These are phyloP conservation scores for Strigomonas culicis DNA, from an alignment of 208 protist species.

Conservation along the genomic window DNA sequence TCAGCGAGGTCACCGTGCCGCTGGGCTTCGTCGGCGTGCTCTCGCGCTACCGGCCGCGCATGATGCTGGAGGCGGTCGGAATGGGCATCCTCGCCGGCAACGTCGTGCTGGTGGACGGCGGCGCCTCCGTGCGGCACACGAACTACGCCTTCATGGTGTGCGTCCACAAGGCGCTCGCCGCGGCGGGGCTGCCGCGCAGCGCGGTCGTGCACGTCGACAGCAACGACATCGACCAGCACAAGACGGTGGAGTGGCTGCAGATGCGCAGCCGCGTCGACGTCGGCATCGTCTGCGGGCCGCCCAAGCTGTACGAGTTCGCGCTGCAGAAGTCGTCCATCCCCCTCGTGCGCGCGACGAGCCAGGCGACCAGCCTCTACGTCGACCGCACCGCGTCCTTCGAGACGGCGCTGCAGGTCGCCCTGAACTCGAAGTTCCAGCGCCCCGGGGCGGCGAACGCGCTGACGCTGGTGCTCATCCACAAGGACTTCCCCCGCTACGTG, in stretches of 20 bases:
- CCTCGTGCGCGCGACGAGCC: constrained; percentile 42
- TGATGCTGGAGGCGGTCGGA: constrained; percentile 39
- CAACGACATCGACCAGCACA: constrained; percentile 27
- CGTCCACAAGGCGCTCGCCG: constrained; percentile 26
- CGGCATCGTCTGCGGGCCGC: constrained; percentile 46
- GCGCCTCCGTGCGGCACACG: constrained; percentile 33
- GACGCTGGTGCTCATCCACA: constrained; percentile 44
- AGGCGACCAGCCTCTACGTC: constrained; percentile 48
- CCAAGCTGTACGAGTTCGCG: constrained; percentile 47
- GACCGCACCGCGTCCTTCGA: constrained; percentile 53
- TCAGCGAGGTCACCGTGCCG: constrained; percentile 42
- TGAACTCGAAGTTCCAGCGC: constrained; percentile 52
- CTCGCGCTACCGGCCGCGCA: constrained; percentile 48
- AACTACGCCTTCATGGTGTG: constrained; percentile 32
- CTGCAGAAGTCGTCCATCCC: constrained; percentile 33
- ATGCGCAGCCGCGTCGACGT: constrained; percentile 40
- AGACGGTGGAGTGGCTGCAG: constrained; percentile 38
- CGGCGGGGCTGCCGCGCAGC: constrained; percentile 27
- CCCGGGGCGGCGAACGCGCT: constrained; percentile 41
- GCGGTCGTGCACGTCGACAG: constrained; percentile 43
- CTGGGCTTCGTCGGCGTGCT: constrained; percentile 53
- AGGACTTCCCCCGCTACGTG: constrained; percentile 38
- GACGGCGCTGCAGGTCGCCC: constrained; percentile 36
- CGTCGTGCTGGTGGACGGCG: constrained; percentile 48
- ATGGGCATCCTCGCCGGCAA: constrained; percentile 55